phyloP scores from a whole-genome alignment of 2,329 filamentous ascomycete species.

The Didymella keratinophila region DNA sequence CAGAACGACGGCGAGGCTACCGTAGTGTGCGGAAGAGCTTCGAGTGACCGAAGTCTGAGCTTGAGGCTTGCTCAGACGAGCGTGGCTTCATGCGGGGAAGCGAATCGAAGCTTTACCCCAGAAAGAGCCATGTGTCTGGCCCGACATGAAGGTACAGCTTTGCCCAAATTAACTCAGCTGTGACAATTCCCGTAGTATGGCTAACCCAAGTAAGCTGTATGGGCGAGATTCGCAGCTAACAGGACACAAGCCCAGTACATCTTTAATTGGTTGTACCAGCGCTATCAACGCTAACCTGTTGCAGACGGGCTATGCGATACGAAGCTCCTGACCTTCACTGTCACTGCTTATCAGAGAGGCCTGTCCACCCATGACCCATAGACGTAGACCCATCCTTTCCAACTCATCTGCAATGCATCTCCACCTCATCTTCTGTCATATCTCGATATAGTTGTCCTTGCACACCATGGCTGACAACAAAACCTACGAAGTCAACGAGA shows the following conservation, averaged over 20 bases:
- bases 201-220: neutral
- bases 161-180: neutral
- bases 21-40: conserved; percentile 12
- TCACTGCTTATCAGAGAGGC: neutral
- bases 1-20: conserved; percentile 2
- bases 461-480: neutral
- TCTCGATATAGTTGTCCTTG: neutral
- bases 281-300: neutral
- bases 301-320: neutral
- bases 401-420: neutral
- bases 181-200: neutral
- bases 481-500: neutral
- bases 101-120: conserved; percentile 13
- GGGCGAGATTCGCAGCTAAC: neutral
- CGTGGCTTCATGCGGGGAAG: conserved; percentile 8
- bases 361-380: neutral
- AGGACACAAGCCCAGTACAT: neutral
- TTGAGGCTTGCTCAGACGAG: neutral
- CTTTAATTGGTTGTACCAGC: neutral
- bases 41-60: conserved; percentile 2
- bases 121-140: neutral
- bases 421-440: neutral
- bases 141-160: neutral
- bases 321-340: neutral
- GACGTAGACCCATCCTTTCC: neutral